These are phyloP conservation scores for Heliosperma pusillum DNA, from an alignment of 148 eudicot species.

Conservation along the genomic window DNA sequence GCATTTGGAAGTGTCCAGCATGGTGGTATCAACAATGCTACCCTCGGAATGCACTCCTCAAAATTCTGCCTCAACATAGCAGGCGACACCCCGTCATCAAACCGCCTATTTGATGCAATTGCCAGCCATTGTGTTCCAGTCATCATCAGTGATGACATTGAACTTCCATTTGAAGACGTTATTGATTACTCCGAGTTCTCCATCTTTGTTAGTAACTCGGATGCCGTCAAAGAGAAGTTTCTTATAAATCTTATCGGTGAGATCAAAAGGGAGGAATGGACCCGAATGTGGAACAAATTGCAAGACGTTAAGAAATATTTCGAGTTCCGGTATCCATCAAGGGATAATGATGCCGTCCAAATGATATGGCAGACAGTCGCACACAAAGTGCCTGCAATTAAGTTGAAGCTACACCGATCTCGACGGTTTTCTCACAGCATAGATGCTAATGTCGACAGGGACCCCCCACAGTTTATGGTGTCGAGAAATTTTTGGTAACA, in stretches of 20 bases:
- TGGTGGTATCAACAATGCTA: conserved; percentile 57
- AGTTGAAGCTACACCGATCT: conserved; percentile 41
- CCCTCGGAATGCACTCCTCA: conserved; percentile 80
- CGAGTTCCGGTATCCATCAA: conserved; percentile 74
- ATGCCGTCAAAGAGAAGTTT: conserved; percentile 61
- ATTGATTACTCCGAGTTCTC: conserved; percentile 84
- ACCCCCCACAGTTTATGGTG: conserved; percentile 24
- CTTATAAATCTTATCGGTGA: conserved; percentile 61
- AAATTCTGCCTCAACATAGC: conserved; percentile 95
- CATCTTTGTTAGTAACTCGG: conserved; percentile 61
- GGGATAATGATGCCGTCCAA: conserved; percentile 70
- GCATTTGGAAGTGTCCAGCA: conserved; percentile 66
- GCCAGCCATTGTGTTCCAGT: conserved; percentile 93
- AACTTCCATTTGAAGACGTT: conserved; percentile 83
- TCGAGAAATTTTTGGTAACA: conserved; percentile 33
- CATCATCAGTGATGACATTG: conserved; percentile 82
- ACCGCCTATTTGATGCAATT: conserved; percentile 88
- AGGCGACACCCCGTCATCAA: conserved; percentile 95
- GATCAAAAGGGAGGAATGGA: conserved; percentile 73
- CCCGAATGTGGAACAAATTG: conserved; percentile 64
- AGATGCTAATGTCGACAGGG: conserved; percentile 14
- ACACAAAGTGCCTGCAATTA: conserved; percentile 56
- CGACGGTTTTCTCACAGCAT: conserved; percentile 38
- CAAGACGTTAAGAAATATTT: conserved; percentile 69
- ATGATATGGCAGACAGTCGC: conserved; percentile 81